Percentiles rank a stretch among this genome's conserved stretches.
These are phyloP conservation scores for Oryza nivara DNA, from an alignment of 176 grass and related monocot species.

Conservation along the genomic window DNA sequence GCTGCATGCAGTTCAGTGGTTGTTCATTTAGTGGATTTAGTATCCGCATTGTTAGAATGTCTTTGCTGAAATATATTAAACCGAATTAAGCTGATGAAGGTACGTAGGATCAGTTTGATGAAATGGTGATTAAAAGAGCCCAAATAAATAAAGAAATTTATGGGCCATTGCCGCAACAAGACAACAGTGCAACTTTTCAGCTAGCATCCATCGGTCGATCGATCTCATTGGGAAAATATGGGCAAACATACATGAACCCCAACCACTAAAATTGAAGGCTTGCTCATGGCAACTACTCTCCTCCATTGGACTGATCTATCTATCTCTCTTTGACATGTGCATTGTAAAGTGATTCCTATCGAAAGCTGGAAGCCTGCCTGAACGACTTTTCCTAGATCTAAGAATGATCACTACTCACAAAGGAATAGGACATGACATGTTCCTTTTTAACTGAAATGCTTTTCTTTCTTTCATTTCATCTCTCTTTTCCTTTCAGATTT, in stretches of 20 bases:
- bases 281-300: slow-evolving; percentile 31
- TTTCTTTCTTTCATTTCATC: neutral
- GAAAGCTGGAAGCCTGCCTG: slow-evolving; percentile 37
- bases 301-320: slow-evolving; percentile 21
- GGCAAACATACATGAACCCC: slow-evolving; percentile 41
- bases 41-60: neutral
- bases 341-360: slow-evolving; percentile 26
- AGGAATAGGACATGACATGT: slow-evolving; percentile 48
- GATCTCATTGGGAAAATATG: slow-evolving; percentile 28
- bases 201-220: neutral
- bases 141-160: neutral
- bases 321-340: slow-evolving; percentile 43
- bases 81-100: neutral
- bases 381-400: slow-evolving; percentile 49
- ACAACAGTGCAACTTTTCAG: slow-evolving; percentile 23
- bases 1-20: neutral
- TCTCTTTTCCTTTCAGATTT: neutral
- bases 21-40: neutral
- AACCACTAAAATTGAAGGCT: slow-evolving; percentile 47
- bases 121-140: neutral
- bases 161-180: neutral
- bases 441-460: neutral
- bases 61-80: neutral
- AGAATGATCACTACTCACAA: slow-evolving; percentile 39
- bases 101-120: neutral